Conservation (phyloP, 2,329 filamentous ascomycete species). For the Berkeleyomyces basicola region DNA sequence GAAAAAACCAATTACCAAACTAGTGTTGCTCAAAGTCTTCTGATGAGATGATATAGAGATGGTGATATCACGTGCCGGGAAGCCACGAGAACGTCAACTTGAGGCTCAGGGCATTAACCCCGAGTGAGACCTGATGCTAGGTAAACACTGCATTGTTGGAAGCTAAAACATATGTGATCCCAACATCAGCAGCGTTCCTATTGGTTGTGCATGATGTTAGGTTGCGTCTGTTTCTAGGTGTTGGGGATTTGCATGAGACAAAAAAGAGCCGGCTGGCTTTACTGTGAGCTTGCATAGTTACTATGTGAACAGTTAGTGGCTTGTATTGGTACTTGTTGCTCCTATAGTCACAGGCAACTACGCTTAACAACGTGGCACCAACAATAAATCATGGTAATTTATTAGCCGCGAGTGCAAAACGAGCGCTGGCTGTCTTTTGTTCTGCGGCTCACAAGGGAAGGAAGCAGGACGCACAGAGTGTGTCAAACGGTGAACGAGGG, state of each 20-base stretch:
- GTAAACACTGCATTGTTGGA: neutral
- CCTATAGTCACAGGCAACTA: too few species aligned
- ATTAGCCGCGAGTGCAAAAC: neutral
- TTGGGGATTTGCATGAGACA: slow-evolving; percentile 5
- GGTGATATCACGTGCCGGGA: too few species aligned
- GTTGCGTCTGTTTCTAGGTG: neutral
- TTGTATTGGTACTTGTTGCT: too few species aligned
- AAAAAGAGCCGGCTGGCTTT: neutral
- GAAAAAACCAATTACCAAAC: too few species aligned
- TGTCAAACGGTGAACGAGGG: neutral
- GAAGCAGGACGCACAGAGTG: neutral
- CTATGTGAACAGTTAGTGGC: too few species aligned
- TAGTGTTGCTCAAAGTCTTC: too few species aligned
- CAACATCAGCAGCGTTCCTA: slow-evolving; percentile 6
- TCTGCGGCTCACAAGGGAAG: neutral
- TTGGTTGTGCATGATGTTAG: neutral
- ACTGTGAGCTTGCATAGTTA: neutral
- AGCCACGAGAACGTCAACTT: neutral
- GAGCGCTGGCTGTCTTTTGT: neutral
- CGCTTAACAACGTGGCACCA: neutral
- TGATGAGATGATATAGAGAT: too few species aligned
- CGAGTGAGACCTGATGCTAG: too few species aligned
- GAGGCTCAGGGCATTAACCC: neutral
- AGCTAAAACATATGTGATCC: neutral
- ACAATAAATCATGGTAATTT: neutral